Conservation (phyloP, 148 eudicot genomes). For the Diospyros lotus region DNA sequence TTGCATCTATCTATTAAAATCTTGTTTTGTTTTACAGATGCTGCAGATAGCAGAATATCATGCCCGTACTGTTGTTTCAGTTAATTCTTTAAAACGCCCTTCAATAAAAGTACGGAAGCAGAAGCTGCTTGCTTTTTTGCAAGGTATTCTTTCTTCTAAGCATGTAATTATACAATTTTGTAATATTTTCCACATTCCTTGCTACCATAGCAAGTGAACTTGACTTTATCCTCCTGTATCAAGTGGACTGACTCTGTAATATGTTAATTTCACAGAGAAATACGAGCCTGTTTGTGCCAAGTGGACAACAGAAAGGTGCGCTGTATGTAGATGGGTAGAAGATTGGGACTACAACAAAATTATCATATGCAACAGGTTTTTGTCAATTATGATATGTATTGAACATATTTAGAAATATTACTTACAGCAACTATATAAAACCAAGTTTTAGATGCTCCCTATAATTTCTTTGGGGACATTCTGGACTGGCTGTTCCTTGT, state of each 20-base stretch:
- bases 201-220: not conserved
- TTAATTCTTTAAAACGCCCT: constrained; percentile 74
- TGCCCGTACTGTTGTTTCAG: constrained; percentile 58
- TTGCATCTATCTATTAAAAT: constrained; percentile 13
- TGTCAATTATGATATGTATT: not conserved
- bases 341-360: constrained; percentile 99
- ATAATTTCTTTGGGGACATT: not conserved
- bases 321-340: constrained; percentile 99
- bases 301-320: constrained; percentile 99
- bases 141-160: constrained; percentile 43
- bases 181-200: constrained; percentile 4
- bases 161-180: not conserved
- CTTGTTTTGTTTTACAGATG: constrained; percentile 55
- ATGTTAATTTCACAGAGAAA: constrained; percentile 50
- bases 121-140: constrained; percentile 80
- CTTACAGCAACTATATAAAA: not conserved
- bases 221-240: too few relatives aligned
- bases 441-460: not conserved
- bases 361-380: constrained; percentile 87
- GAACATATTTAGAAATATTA: not conserved
- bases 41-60: constrained; percentile 92
- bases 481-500: not conserved
- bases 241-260: constrained; percentile 8
- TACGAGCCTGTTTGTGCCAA: constrained; percentile 86
- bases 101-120: constrained; percentile 81